A percentile compares a stretch with the other conserved stretches of the same genome.
These are phyloP conservation scores for Bocquillonia castaneifolia DNA, from an alignment of 441 rosid genomes.

Conservation along the genomic window DNA sequence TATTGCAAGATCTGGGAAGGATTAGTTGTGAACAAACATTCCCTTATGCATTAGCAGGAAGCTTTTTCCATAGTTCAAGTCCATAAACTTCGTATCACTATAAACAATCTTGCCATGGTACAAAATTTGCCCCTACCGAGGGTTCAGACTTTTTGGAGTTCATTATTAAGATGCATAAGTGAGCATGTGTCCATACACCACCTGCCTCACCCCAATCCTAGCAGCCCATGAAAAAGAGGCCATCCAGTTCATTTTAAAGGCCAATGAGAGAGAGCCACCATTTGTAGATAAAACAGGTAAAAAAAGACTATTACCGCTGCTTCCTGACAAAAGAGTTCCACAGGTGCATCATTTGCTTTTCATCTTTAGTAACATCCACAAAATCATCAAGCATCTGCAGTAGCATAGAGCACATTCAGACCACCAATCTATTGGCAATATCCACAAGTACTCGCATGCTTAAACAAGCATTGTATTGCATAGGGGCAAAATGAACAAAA, in stretches of 20 bases:
- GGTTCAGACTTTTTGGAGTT: not conserved
- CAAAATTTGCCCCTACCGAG: not conserved
- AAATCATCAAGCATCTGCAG: slow-evolving; percentile 98
- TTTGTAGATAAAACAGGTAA: slow-evolving; percentile 20
- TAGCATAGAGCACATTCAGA: slow-evolving; percentile 14
- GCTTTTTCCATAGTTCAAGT: not conserved
- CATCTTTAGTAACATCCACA: slow-evolving; percentile 94
- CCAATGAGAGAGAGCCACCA: not conserved
- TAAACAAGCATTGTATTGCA: not conserved
- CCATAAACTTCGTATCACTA: not conserved
- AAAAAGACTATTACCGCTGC: slow-evolving; percentile 58
- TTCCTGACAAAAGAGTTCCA: slow-evolving; percentile 99
- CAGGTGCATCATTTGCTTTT: slow-evolving; percentile 95
- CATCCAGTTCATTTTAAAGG: not conserved
- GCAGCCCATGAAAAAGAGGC: not conserved
- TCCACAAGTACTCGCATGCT: slow-evolving; percentile 1
- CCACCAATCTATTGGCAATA: not conserved
- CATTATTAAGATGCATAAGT: not conserved
- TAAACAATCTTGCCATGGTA: not conserved
- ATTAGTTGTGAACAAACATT: not conserved
- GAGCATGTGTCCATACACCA: not conserved
- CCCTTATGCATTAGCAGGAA: not conserved
- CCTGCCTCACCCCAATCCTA: not conserved
- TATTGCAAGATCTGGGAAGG: not conserved
- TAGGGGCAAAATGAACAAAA: not conserved